phyloP scores from a whole-genome alignment of 805 yeast genomes.

The Hagleromyces aurorensis region DNA sequence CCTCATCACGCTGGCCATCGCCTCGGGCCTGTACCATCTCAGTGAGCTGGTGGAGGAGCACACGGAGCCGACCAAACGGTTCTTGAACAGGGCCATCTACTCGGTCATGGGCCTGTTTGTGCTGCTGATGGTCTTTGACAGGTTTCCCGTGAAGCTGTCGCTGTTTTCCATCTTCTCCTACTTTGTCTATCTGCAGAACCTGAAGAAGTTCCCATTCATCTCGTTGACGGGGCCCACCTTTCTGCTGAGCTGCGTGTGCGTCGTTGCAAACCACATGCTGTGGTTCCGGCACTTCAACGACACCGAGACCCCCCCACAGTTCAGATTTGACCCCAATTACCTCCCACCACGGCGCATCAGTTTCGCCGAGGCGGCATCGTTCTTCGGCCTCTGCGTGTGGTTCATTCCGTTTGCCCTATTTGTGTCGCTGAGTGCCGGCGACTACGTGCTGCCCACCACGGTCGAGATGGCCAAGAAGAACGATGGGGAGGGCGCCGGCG shows the following conservation, averaged over 20 bases:
- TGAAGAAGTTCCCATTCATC: slow-evolving; percentile 78
- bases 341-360: slow-evolving; percentile 63
- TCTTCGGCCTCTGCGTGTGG: slow-evolving; percentile 92
- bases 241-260: slow-evolving; percentile 61
- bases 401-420: slow-evolving; percentile 87
- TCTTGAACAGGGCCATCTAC: slow-evolving; percentile 57
- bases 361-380: slow-evolving; percentile 88
- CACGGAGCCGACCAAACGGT: slow-evolving; percentile 70
- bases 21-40: slow-evolving; percentile 85
- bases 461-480: slow-evolving; percentile 23
- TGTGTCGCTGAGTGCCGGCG: slow-evolving; percentile 87
- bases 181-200: slow-evolving; percentile 65
- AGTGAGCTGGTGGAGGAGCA: slow-evolving; percentile 93
- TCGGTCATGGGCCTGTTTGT: slow-evolving; percentile 47
- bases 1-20: slow-evolving; percentile 58
- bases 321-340: slow-evolving; percentile 50
- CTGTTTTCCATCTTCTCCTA: slow-evolving; percentile 65
- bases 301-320: slow-evolving; percentile 55
- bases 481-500: slow-evolving; percentile 30
- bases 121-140: slow-evolving; percentile 62
- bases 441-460: slow-evolving; percentile 66
- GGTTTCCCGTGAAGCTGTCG: slow-evolving; percentile 65
- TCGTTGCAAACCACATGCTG: slow-evolving; percentile 69
- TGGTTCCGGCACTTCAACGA: slow-evolving; percentile 87
- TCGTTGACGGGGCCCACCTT: slow-evolving; percentile 65